Percentiles rank a stretch among this genome's conserved stretches.
Conservation (phyloP, 306 rosid genomes). For the Gastrolobium villosum region DNA sequence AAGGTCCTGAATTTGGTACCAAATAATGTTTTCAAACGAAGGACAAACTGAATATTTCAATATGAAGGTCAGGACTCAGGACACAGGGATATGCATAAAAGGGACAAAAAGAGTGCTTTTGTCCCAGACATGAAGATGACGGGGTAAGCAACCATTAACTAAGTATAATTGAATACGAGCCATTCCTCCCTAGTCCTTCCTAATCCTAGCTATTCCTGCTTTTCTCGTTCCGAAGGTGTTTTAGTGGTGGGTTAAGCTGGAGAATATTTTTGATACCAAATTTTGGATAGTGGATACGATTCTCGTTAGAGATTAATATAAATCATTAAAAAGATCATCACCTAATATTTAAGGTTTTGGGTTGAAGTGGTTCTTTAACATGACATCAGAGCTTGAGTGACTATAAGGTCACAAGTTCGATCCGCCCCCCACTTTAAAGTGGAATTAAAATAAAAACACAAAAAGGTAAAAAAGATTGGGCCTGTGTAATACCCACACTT, state of each 20-base stretch:
- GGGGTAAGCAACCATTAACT: constrained; percentile 36
- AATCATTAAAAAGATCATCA: no score
- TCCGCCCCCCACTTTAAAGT: no score
- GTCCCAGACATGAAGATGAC: constrained; percentile 30
- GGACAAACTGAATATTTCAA: constrained; percentile 45
- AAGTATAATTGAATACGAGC: neutral
- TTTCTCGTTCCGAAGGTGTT: constrained; percentile 35
- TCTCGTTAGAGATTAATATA: no score
- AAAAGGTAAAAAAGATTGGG: no score
- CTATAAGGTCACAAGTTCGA: no score
- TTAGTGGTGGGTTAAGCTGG: constrained; percentile 28
- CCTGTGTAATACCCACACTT: no score
- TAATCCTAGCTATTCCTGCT: neutral
- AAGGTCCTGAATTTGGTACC: constrained; percentile 32
- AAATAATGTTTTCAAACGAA: neutral
- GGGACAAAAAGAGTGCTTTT: constrained; percentile 36
- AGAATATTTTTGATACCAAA: no score
- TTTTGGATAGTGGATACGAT: no score
- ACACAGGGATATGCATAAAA: constrained; percentile 38
- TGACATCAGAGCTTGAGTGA: no score
- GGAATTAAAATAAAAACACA: no score
- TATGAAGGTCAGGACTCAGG: constrained; percentile 29
- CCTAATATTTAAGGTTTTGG: no score
- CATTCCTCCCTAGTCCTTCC: constrained; percentile 16
- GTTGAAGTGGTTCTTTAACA: no score